These are phyloP conservation scores for Plenodomus lindquistii DNA, from an alignment of 2,329 filamentous ascomycete species.

Conservation along the genomic window DNA sequence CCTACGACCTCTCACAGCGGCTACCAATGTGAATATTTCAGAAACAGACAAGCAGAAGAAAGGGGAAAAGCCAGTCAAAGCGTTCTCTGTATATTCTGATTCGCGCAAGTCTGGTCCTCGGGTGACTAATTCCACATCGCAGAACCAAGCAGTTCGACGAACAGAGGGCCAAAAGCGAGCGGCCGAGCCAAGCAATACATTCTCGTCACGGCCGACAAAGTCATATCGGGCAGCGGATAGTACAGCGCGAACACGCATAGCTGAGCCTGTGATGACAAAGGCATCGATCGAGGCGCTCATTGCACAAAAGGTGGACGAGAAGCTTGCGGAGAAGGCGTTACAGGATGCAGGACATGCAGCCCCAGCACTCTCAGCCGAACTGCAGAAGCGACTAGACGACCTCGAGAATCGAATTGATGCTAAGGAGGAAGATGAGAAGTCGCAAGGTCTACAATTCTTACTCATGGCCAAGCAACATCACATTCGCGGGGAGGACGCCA, in stretches of 20 bases:
- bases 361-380: slow-evolving; percentile 68
- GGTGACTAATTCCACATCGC: slow-evolving; percentile 32
- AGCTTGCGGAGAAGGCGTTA: slow-evolving; percentile 73
- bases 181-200: slow-evolving; percentile 44
- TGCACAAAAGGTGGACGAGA: slow-evolving; percentile 87
- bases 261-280: slow-evolving; percentile 51
- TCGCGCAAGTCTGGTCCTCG: slow-evolving; percentile 34
- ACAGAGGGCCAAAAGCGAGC: slow-evolving; percentile 51
- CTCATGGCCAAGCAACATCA: slow-evolving; percentile 93
- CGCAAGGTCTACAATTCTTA: slow-evolving; percentile 81
- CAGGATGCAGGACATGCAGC: slow-evolving; percentile 57
- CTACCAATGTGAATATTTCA: slow-evolving; percentile 72
- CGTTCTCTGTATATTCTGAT: slow-evolving; percentile 86
- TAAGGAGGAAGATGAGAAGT: slow-evolving; percentile 69
- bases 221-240: slow-evolving; percentile 41
- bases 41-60: slow-evolving; percentile 56
- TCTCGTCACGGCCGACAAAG: slow-evolving; percentile 47
- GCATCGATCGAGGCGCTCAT: slow-evolving; percentile 88
- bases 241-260: slow-evolving; percentile 31
- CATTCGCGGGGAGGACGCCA: slow-evolving; percentile 76
- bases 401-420: slow-evolving; percentile 83
- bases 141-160: slow-evolving; percentile 40
- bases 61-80: slow-evolving; percentile 73
- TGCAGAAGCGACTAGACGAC: slow-evolving; percentile 79
- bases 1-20: slow-evolving; percentile 73